Evolutionary conservation across 352 stramenopile species (phyloP).

Genomic region (Phytophthora tentaculata): DNA sequence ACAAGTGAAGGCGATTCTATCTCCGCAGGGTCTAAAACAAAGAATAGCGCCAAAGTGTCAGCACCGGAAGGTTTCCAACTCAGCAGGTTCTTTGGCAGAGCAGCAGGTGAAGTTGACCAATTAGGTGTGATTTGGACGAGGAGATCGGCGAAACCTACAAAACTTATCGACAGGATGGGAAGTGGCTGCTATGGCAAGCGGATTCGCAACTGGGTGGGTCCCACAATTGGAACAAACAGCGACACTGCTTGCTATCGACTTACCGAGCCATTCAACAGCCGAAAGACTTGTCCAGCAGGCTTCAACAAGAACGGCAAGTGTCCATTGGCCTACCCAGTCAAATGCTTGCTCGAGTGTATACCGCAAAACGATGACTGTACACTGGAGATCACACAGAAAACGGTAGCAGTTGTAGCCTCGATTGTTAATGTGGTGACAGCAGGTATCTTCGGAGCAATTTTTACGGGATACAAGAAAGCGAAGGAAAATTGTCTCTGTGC

Average conservation of each 20-base stretch:
- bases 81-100: slow-evolving; percentile 33
- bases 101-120: slow-evolving; percentile 22
- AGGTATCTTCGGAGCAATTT: slow-evolving; percentile 39
- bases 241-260: slow-evolving; percentile 31
- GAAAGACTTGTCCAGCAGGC: slow-evolving; percentile 17
- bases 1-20: slow-evolving; percentile 22
- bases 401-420: slow-evolving; percentile 31
- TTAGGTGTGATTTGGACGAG: slow-evolving; percentile 38
- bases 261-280: slow-evolving; percentile 8
- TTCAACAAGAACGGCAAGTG: slow-evolving; percentile 34
- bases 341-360: slow-evolving; percentile 66
- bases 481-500: slow-evolving; percentile 21
- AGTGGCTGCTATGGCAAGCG: slow-evolving; percentile 31
- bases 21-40: slow-evolving; percentile 20
- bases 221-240: slow-evolving; percentile 11
- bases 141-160: slow-evolving; percentile 12
- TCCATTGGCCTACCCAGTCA: slow-evolving; percentile 57
- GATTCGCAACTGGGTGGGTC: slow-evolving; percentile 41
- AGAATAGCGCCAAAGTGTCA: slow-evolving; percentile 4
- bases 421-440: slow-evolving; percentile 36
- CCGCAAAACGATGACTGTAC: slow-evolving; percentile 66
- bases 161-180: slow-evolving; percentile 31
- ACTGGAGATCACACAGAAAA: slow-evolving; percentile 39
- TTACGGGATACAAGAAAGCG: slow-evolving; percentile 16
- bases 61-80: slow-evolving; percentile 32